Base-by-base conservation (phyloP, 345 rosid genomes). In the Aquilaria yunnanensis region DNA sequence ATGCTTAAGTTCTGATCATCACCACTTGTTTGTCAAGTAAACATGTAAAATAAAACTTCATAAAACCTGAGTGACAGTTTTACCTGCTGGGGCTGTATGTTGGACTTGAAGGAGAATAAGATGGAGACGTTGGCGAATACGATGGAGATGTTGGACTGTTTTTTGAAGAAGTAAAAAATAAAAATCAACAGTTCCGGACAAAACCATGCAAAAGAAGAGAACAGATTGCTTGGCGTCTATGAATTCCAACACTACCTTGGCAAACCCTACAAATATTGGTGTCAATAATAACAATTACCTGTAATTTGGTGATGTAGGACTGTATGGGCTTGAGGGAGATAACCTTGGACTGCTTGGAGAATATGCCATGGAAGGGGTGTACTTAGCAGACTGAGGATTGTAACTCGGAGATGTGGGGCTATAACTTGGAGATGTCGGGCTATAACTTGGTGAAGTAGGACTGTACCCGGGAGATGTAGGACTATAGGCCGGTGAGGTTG, bases 71-170 rank as follows among this genome's bases (percentile, higher is more conserved):
- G 5, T 13, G 41, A 59, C 2, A 33, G 9, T 23, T 7, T 71
- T 75, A 94, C 96, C 96, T 90, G 96, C 90, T 85, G 33, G 99
- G 99, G 74, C 92, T 88, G 77, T 85, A 88, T 48, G 96, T 70
- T 43, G 99, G 96, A 72, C 89, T 88, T 31, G 99, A 85, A 67
- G 96, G 92, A 2, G 97, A 94, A 70, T 90, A 90, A 5, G 96
- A 78, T 32, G 96, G 97, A 67, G 99, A 90, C 12, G 98, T 86
- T 3, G 97, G 98, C 8, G 98, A 93, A 76, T 88, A 86, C 1
- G 97, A 88, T 9, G 96, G 90, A 0, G 96, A 90, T 10, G 99
- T 85, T 0, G 97, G 99, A 71, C 97, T 94, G 85, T 73, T 23
- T 23, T 23, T 23, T 23, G 23, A 23, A 23, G 1, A 69, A 57